Base-by-base conservation (phyloP, 768 basidiomycete genomes). In the Pisolithus albus region DNA sequence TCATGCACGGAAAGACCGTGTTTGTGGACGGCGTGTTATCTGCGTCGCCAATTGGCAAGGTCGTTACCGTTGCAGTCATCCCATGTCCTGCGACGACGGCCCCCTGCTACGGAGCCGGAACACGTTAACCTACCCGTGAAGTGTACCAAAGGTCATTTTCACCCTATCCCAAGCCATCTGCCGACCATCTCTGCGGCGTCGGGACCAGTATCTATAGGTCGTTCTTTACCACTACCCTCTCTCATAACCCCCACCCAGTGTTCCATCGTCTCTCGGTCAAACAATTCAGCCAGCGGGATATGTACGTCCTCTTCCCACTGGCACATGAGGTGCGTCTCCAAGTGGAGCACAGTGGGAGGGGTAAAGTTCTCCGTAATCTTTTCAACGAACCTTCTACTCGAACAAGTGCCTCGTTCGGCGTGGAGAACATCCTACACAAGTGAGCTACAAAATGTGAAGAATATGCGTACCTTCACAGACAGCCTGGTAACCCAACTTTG, bases 371-470 rank as follows among this genome's bases (percentile, higher is more conserved):
- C 6, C 92, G 87, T 64, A 93, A 84, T 19, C 66, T 94, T 36
- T 99, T 99, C 77, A 98, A 92, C 67, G 96, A 99, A 66, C 90
- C 95, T 1, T 96, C 93, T 3, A 99, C 96, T 2, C 80, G 96
- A 32, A 99, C 96, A 3, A 92, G 90, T 56, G 79, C 88, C 5
- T 97, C 95, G 8, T 99, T 99, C 61, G 95, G 98, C 64, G 87
- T 95, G 2, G 96, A 49, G 96, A 99, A 69, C 96, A 99, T 65
- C 96, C 95, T 4, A 95, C 92, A 7, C 92, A 94, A 76, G 89
- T 84, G 63, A 47, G 78, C 57, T n/a, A 34, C 47, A 19, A 46
- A 50, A 2, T 43, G 18, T 99, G 60, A 97, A 96, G 77, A 95
- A 98, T 62, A 96, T 96, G 26, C 84, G 96, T 43, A 99, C 96